These are phyloP conservation scores for Aphanomyces stellatus DNA, from an alignment of 352 stramenopile species.

Conservation along the genomic window DNA sequence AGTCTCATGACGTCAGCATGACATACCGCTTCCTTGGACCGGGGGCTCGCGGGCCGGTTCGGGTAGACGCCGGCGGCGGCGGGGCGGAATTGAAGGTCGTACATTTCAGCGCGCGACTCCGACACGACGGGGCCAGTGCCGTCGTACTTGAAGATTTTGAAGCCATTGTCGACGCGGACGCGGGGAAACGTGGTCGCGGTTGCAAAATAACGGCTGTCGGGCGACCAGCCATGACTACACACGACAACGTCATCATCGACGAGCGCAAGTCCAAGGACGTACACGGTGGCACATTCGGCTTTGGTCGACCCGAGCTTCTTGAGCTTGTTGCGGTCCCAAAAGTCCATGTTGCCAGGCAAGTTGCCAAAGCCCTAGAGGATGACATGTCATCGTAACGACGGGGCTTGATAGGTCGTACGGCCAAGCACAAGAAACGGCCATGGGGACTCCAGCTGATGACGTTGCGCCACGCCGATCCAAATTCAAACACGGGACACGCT, in stretches of 20 bases:
- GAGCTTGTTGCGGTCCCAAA: constrained; percentile 93
- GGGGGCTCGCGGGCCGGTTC: constrained; percentile 80
- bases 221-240: constrained; percentile 79
- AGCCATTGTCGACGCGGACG: constrained; percentile 98
- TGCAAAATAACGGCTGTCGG: constrained; percentile 92
- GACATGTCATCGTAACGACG: background rate
- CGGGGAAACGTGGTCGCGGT: constrained; percentile 95
- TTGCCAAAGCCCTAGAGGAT: constrained; percentile 90
- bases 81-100: constrained; percentile 82
- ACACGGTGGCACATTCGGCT: constrained; percentile 70
- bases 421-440: constrained; percentile 92
- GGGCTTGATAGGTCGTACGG: too few relatives aligned
- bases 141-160: constrained; percentile 96
- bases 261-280: constrained; percentile 1
- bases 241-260: background rate
- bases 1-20: background rate
- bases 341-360: constrained; percentile 94
- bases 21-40: constrained; percentile 43
- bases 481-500: constrained; percentile 92
- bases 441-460: constrained; percentile 93
- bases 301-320: constrained; percentile 89
- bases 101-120: constrained; percentile 75
- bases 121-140: constrained; percentile 82
- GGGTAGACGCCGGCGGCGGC: constrained; percentile 69
- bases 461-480: constrained; percentile 94